Percentiles rank a stretch among this genome's conserved stretches.
Conservation (phyloP, 306 rosid genomes). For the Cucurbita maxima region DNA sequence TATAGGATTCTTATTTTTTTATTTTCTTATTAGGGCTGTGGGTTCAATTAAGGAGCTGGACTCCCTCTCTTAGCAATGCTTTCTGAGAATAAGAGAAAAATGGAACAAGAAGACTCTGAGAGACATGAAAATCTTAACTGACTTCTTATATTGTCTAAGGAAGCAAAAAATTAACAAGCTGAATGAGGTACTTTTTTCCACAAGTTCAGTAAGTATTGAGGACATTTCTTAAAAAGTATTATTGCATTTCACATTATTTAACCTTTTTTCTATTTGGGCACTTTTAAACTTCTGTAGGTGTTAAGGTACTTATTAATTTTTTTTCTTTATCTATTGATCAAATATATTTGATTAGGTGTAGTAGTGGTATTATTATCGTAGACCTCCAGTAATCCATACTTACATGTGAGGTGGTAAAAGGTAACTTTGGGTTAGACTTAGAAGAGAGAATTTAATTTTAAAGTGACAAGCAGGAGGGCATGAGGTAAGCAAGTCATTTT, state of each 20-base stretch:
- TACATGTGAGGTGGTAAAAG: not conserved
- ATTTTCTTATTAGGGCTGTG: constrained; percentile 59
- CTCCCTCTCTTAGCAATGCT: constrained; percentile 65
- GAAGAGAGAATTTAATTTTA: not conserved
- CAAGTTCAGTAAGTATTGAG: not conserved
- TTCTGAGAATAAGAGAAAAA: constrained; percentile 84
- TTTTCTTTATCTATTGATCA: not conserved
- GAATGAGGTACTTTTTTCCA: constrained; percentile 43
- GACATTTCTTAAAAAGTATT: not conserved
- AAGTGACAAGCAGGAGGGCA: not conserved
- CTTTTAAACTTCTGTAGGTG: not conserved
- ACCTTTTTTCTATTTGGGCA: not conserved
- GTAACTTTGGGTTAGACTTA: not conserved
- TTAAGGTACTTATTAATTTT: not conserved
- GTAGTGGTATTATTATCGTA: not conserved
- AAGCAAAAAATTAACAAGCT: constrained; percentile 77
- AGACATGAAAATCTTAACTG: constrained; percentile 84
- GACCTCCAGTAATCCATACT: not conserved
- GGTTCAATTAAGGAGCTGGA: constrained; percentile 81
- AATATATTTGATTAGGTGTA: not conserved
- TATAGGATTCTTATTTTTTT: not conserved
- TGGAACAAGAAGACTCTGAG: constrained; percentile 97
- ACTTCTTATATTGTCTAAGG: constrained; percentile 76
- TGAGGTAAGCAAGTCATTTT: not conserved
- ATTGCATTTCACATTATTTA: not conserved